Conservation (phyloP, 1,284 basidiomycete genomes). For the Ceratobasidium theobromae region DNA sequence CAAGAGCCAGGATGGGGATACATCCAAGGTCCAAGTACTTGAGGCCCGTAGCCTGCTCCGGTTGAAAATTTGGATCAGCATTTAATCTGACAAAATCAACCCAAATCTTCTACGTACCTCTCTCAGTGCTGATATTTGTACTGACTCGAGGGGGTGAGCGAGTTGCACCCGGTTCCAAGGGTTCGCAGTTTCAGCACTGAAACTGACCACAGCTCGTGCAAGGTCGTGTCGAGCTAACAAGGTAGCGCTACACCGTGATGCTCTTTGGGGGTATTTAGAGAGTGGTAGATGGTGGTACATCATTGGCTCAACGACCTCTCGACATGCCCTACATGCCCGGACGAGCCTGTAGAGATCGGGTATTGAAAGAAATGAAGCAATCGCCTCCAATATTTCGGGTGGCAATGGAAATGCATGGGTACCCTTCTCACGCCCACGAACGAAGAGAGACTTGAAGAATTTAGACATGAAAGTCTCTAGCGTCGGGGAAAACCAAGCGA, state of each 20-base stretch:
- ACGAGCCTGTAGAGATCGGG: constrained; percentile 16
- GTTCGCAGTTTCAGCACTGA: constrained; percentile 22
- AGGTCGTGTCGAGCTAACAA: constrained; percentile 12
- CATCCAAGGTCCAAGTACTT: constrained; percentile 26
- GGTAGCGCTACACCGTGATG: constrained; percentile 17
- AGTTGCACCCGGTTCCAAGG: constrained; percentile 26
- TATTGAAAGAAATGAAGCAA: not conserved
- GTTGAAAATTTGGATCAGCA: not conserved
- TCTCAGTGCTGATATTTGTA: constrained; percentile 25
- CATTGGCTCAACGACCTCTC: constrained; percentile 17
- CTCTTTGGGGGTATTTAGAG: constrained; percentile 4
- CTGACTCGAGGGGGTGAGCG: constrained; percentile 22
- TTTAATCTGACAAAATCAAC: not conserved
- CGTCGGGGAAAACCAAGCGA: not conserved
- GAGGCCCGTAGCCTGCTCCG: not conserved
- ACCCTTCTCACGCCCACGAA: constrained; percentile 18
- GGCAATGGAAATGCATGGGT: constrained; percentile 9
- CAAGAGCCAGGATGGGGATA: constrained; percentile 19
- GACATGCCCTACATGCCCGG: constrained; percentile 20
- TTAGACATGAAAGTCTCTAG: constrained; percentile 8
- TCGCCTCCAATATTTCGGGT: constrained; percentile 14
- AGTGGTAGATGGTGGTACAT: constrained; percentile 8
- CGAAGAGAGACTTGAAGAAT: constrained; percentile 28
- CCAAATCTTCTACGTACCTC: not conserved
- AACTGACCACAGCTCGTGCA: constrained; percentile 18